Conservation (phyloP, 768 basidiomycete species). For the Lepiota venenata region DNA sequence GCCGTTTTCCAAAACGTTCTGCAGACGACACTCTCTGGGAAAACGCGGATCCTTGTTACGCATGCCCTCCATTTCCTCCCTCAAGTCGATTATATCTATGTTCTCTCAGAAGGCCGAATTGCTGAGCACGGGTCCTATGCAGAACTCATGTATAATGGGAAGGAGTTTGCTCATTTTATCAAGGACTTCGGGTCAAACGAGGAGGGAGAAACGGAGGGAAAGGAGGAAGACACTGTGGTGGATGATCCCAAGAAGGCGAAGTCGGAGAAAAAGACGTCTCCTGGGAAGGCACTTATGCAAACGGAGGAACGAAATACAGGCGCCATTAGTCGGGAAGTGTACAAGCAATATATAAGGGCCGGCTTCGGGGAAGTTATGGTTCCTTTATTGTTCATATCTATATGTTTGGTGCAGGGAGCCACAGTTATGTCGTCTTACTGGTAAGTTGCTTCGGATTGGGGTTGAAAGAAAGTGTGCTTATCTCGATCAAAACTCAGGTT, state of each 20-base stretch:
- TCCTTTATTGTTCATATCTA: slow-evolving; percentile 58
- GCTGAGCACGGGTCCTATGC: slow-evolving; percentile 78
- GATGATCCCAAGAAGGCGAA: slow-evolving; percentile 22
- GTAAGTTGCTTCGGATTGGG: slow-evolving; percentile 30
- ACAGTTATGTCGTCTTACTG: slow-evolving; percentile 74
- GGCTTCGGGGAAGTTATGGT: slow-evolving; percentile 64
- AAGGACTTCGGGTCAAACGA: slow-evolving; percentile 75
- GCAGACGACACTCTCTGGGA: slow-evolving; percentile 53
- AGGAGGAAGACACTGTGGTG: slow-evolving; percentile 38
- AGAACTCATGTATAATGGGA: slow-evolving; percentile 61
- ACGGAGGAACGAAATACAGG: slow-evolving; percentile 81
- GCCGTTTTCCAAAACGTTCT: slow-evolving; percentile 84
- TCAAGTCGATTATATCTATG: slow-evolving; percentile 82
- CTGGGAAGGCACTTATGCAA: slow-evolving; percentile 68
- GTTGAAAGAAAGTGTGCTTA: not conserved
- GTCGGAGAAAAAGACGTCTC: slow-evolving; percentile 33
- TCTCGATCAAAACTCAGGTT: slow-evolving; percentile 41
- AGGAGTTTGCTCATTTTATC: slow-evolving; percentile 72
- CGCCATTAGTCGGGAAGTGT: slow-evolving; percentile 52
- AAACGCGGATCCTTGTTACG: slow-evolving; percentile 88
- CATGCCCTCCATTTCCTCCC: slow-evolving; percentile 91
- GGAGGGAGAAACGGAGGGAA: slow-evolving; percentile 43
- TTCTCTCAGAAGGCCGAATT: slow-evolving; percentile 72
- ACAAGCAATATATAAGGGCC: slow-evolving; percentile 63
- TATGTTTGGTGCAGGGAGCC: slow-evolving; percentile 66